Conservation (phyloP, 352 stramenopile genomes). For the Phytophthora quininea region DNA sequence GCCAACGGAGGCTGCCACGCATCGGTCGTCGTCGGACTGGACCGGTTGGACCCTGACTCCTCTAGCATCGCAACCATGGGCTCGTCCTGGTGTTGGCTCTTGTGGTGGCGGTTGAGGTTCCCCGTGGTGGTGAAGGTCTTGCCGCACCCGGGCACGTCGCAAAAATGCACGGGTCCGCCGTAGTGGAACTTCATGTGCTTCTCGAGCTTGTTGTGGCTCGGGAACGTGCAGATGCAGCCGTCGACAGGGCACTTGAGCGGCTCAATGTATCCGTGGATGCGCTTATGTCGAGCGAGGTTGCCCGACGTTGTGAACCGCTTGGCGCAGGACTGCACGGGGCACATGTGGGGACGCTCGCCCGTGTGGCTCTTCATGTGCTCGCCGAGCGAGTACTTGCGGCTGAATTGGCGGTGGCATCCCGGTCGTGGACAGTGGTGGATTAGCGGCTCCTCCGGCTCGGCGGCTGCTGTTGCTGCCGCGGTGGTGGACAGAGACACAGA, state of each 20-base stretch:
- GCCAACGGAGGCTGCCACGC: slow-evolving; percentile 13
- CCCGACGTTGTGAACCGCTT: slow-evolving; percentile 44
- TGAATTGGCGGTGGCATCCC: slow-evolving; percentile 25
- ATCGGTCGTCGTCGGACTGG: slow-evolving; percentile 29
- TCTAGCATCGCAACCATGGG: background rate
- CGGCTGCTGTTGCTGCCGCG: background rate
- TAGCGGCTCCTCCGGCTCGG: slow-evolving; percentile 13
- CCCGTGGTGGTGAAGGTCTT: slow-evolving; percentile 36
- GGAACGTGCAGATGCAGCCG: slow-evolving; percentile 27
- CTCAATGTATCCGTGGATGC: slow-evolving; percentile 26
- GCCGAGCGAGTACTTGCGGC: slow-evolving; percentile 35
- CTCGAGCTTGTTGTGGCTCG: slow-evolving; percentile 54
- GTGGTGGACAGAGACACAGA: background rate
- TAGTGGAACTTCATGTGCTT: slow-evolving; percentile 66
- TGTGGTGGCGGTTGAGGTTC: slow-evolving; percentile 25
- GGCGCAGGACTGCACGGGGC: slow-evolving; percentile 27
- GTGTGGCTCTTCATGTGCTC: slow-evolving; percentile 39
- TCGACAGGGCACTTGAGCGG: slow-evolving; percentile 10
- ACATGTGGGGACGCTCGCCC: slow-evolving; percentile 30
- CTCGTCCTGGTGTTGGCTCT: slow-evolving; percentile 19
- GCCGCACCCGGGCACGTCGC: slow-evolving; percentile 21
- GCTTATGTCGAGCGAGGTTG: slow-evolving; percentile 40
- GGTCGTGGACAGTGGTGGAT: slow-evolving; percentile 35
- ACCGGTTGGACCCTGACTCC: too few relatives aligned
- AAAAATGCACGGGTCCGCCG: slow-evolving; percentile 24